Evolutionary conservation across 2,329 filamentous ascomycete species (phyloP), one percentile per base, ranked within the genome.

Genomic region (Colletotrichum filicis): DNA sequence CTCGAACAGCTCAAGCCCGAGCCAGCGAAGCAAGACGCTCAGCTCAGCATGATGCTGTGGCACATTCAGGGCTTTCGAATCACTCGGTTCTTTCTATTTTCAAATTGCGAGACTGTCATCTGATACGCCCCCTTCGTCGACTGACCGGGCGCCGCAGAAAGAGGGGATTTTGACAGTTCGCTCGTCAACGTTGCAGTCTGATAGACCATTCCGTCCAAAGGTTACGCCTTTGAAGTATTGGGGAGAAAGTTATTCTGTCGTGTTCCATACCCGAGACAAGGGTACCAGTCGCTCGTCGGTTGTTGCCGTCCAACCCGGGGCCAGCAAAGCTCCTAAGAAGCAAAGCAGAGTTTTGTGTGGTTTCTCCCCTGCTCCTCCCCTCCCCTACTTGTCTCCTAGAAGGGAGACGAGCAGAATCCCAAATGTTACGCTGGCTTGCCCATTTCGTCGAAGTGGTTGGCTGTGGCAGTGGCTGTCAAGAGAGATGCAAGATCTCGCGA

Each of bases 121-220:
- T 57, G 60, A 66, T 32, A 32, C 37, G 30, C n/a, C 35, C 52
- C 42, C 12, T 32, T 37, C 55, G 11, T 66, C 42, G 24, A 24
- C 30, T 32, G 24, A 16, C 12, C 19, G 30, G 5, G 28, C 12
- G 28, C 11, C 2, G 28, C 4, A 14, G 14, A 26, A 55, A 32
- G 16, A 42, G 37, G 37, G 37, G 37, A 42, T 42, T 42, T 28
- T 59, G 55, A 59, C 55, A 56, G 59, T 32, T 46, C 26, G 35
- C 66, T 68, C 35, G 52, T 57, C 59, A 49, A 52, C 66, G 14
- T 64, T 7, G 35, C 32, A 49, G 49, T 24, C 52, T 24, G 49
- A 53, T 57, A 63, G 66, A 35, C 22, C 35, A 53, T 46, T 37
- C 56, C 58, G 5, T 62, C 57, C 66, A 30, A 42, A 37, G 32